Base-by-base conservation (phyloP, 2,329 filamentous ascomycete genomes). In the Metarhizium brunneum region DNA sequence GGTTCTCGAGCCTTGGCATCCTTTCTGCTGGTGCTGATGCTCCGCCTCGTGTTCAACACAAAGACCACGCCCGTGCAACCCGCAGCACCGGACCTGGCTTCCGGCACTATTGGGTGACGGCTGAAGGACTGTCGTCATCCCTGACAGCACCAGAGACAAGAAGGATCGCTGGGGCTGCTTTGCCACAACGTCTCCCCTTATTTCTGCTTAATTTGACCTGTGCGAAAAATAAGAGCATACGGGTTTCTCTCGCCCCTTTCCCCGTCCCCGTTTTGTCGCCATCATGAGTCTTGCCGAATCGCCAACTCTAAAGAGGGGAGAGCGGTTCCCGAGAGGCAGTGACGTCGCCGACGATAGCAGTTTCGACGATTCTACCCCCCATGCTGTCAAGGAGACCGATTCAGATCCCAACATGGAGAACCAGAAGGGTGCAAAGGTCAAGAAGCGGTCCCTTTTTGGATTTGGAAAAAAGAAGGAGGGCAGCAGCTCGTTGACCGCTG, bases 381-480 rank as follows among this genome's bases (percentile, higher is more conserved):
- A 66, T 47, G 62, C 67, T 49, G 57, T 59, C 51, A 63, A 65
- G 52, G 66, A 64, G 6, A 56, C 61, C 14, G 62, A 64, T 32
- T 55, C 60, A 16, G 65, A 70, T 30, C 65, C 65, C n/a, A 50
- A 58, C 49, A 61, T 62, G 3, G 71, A 69, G 25, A 61, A 56
- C 42, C 58, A 60, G 54, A 60, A 61, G 50, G 54, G 54, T 49
- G 49, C 40, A 50, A 66, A 65, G 54, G 78, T 76, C 54, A 80
- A 81, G 68, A 84, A 80, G 69, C 75, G 81, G 60, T 76, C 76
- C 57, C 71, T 86, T 32, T 85, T 85, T 67, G 77, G 80, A 4
- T 79, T 86, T 57, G 81, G 80, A 56, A 84, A 81, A 73, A 85
- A 85, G 71, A 84, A 82, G 71, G 73, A 56, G 30, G 32, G 32